phyloP scores from a whole-genome alignment of 2,329 filamentous ascomycete genomes.

The Monilinia aucupariae region DNA sequence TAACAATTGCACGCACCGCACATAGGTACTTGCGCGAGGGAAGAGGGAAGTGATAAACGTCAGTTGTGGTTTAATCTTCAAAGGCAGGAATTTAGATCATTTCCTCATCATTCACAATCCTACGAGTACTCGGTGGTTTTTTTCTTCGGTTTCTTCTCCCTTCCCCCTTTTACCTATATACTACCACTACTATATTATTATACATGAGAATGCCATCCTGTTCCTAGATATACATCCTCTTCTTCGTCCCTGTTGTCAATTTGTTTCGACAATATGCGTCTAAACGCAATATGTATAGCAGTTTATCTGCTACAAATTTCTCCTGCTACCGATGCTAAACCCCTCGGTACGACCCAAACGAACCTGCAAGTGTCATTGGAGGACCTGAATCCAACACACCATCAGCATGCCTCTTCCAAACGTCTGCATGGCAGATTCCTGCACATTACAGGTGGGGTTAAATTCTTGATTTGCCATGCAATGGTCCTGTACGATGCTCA shows the following conservation, averaged over 20 bases:
- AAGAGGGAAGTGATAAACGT: background rate
- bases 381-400: slow-evolving; percentile 24
- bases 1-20: background rate
- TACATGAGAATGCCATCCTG: slow-evolving; percentile 12
- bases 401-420: slow-evolving; percentile 22
- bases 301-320: slow-evolving; percentile 25
- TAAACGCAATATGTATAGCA: slow-evolving; percentile 24
- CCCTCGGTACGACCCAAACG: slow-evolving; percentile 22
- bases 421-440: slow-evolving; percentile 70
- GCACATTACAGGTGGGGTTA: slow-evolving; percentile 72
- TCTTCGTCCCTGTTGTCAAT: background rate
- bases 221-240: background rate
- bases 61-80: background rate
- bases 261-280: slow-evolving; percentile 23
- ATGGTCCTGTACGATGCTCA: slow-evolving; percentile 25
- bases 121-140: background rate
- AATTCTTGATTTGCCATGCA: slow-evolving; percentile 5
- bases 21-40: background rate
- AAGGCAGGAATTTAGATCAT: background rate
- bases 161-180: background rate
- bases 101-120: background rate
- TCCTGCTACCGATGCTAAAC: slow-evolving; percentile 21
- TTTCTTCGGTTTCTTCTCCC: background rate
- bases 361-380: slow-evolving; percentile 31
- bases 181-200: background rate